Percentiles rank a stretch among this genome's conserved stretches.
These are phyloP conservation scores for Boletellus ananas DNA, from an alignment of 768 basidiomycete genomes.

Conservation along the genomic window DNA sequence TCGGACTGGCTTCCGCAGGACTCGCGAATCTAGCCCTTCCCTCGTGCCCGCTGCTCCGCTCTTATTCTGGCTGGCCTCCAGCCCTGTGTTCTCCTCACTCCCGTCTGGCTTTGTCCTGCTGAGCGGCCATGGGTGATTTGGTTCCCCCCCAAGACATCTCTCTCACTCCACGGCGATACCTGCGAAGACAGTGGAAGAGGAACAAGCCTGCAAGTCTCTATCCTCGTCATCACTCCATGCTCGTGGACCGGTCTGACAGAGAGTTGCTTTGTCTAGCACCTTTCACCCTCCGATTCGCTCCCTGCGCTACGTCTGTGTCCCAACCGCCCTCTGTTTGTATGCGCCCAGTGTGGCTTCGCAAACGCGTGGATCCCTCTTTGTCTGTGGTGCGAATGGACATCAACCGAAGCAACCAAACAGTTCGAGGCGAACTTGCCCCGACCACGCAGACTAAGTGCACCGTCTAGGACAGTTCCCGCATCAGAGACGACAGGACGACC, in stretches of 20 bases:
- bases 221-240: conserved; percentile 8
- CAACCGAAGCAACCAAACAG: conserved; percentile 36
- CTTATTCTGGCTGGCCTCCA: conserved; percentile 19
- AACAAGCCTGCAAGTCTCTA: conserved; percentile 36
- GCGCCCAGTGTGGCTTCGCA: conserved; percentile 43
- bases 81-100: conserved; percentile 3
- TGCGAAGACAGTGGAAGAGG: conserved; percentile 41
- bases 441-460: conserved; percentile 30
- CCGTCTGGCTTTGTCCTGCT: conserved; percentile 3
- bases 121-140: conserved; percentile 14
- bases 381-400: conserved; percentile 50
- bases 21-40: conserved; percentile 23
- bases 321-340: conserved; percentile 43
- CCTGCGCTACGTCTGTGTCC: conserved; percentile 42
- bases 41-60: conserved; percentile 28
- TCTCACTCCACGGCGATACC: conserved; percentile 30
- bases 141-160: conserved; percentile 17
- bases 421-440: conserved; percentile 40
- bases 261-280: conserved; percentile 35
- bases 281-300: conserved; percentile 44
- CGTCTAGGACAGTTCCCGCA: conserved; percentile 11
- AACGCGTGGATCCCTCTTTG: conserved; percentile 48
- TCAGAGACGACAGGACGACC: conserved; percentile 11
- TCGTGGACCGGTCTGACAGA: conserved; percentile 17
- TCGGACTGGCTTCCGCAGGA: conserved; percentile 25